phyloP scores from a whole-genome alignment of 192 early-diverging fungal species.

The Neocallimastix lanati region DNA sequence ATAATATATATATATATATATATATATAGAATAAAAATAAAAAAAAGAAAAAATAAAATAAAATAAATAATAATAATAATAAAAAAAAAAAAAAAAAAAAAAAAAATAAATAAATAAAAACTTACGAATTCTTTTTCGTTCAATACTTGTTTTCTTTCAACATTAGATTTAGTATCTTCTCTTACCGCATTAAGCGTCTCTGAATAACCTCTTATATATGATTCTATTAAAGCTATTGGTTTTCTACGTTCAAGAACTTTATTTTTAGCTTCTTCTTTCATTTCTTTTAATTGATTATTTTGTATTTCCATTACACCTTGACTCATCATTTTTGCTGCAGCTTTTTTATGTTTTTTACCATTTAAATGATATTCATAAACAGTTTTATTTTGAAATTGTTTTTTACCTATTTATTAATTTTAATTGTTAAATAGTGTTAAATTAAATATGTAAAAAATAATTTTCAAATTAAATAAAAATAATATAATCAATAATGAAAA shows the following conservation, averaged over 20 bases:
- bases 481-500: too few relatives aligned
- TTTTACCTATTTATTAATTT: constrained; percentile 23
- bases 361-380: constrained; percentile 70
- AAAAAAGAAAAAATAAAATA: too few relatives aligned
- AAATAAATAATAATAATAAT: too few relatives aligned
- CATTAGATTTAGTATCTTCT: constrained; percentile 67
- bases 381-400: constrained; percentile 64
- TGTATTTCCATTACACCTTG: background rate
- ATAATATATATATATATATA: too few relatives aligned
- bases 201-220: constrained; percentile 33
- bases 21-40: too few relatives aligned
- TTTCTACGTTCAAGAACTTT: constrained; percentile 9
- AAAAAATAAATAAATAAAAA: background rate
- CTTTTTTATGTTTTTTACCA: constrained; percentile 84
- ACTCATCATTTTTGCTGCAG: constrained; percentile 24
- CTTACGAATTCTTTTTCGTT: constrained; percentile 59
- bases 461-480: too few relatives aligned
- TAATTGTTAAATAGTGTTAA: too few relatives aligned
- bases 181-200: constrained; percentile 14
- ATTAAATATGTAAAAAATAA: too few relatives aligned
- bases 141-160: constrained; percentile 79
- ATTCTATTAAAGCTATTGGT: constrained; percentile 38
- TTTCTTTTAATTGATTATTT: background rate
- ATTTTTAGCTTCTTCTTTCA: background rate
- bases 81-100: too few relatives aligned